Conservation (phyloP, 2,329 filamentous ascomycete genomes). For the Pseudocercospora eumusae region DNA sequence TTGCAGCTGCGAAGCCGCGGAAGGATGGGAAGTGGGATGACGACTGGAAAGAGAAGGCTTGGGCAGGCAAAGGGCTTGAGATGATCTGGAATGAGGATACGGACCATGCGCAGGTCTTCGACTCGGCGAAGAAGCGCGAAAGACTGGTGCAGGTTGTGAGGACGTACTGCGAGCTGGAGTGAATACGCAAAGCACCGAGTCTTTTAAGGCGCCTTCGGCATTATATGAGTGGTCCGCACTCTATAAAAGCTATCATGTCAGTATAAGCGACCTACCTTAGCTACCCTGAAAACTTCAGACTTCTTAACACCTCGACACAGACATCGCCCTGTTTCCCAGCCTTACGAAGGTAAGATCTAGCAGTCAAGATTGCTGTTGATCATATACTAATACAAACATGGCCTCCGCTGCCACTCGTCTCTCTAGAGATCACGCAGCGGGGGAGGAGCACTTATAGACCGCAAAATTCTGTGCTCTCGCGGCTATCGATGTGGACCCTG, state of each 20-base stretch:
- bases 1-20: constrained; percentile 39
- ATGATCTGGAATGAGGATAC: constrained; percentile 61
- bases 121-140: constrained; percentile 42
- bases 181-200: neutral
- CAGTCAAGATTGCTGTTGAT: neutral
- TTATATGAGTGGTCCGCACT: neutral
- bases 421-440: neutral
- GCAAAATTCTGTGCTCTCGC: neutral
- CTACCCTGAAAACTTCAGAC: neutral
- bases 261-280: neutral
- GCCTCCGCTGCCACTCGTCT: neutral
- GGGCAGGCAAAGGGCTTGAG: constrained; percentile 52
- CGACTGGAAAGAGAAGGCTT: constrained; percentile 33
- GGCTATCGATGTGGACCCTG: neutral
- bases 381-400: neutral
- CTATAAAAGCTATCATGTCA: neutral
- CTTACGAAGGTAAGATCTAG: neutral
- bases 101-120: constrained; percentile 65
- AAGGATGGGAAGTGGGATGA: constrained; percentile 35
- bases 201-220: neutral
- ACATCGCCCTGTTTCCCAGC: neutral
- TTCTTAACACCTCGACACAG: neutral
- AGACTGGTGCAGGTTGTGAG: constrained; percentile 18
- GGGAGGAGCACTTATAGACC: neutral
- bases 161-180: constrained; percentile 17